phyloP scores from a whole-genome alignment of 2,329 filamentous ascomycete species.

The Penicillium sp. region DNA sequence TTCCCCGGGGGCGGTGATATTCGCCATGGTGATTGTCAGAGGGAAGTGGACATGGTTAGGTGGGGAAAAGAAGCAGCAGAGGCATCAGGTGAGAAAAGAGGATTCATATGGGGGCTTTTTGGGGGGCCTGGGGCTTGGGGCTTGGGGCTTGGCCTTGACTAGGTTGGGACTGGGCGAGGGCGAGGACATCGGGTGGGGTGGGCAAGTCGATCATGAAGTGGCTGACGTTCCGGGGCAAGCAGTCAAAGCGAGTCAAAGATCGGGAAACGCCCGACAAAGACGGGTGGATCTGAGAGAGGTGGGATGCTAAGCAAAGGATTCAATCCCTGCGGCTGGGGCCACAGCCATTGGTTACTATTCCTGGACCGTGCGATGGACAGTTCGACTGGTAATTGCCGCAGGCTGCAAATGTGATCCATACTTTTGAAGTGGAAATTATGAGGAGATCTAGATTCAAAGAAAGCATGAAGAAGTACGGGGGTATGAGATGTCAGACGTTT shows the following conservation, averaged over 20 bases:
- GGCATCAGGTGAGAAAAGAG: neutral
- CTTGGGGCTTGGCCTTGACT: neutral
- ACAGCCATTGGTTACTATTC: slow-evolving; percentile 1
- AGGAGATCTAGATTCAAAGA: too few species aligned
- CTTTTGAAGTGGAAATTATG: neutral
- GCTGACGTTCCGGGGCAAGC: neutral
- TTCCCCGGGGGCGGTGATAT: slow-evolving; percentile 33
- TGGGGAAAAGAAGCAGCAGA: neutral
- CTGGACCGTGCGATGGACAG: slow-evolving; percentile 1
- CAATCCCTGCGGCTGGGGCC: neutral
- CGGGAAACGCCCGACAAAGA: slow-evolving; percentile 3
- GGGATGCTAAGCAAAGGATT: neutral
- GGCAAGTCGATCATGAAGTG: slow-evolving; percentile 2
- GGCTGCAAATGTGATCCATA: neutral
- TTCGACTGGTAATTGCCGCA: neutral
- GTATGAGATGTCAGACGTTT: too few species aligned
- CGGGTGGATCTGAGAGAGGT: neutral
- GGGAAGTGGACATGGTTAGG: slow-evolving; percentile 8
- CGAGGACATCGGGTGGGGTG: neutral
- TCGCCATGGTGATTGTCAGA: slow-evolving; percentile 28
- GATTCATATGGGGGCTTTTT: slow-evolving; percentile 3
- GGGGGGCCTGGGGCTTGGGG: neutral
- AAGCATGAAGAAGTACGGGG: too few species aligned
- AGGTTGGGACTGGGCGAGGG: neutral
- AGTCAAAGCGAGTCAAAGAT: slow-evolving; percentile 1